Conservation (phyloP, 805 yeast species). For the Ogataea ganodermae region DNA sequence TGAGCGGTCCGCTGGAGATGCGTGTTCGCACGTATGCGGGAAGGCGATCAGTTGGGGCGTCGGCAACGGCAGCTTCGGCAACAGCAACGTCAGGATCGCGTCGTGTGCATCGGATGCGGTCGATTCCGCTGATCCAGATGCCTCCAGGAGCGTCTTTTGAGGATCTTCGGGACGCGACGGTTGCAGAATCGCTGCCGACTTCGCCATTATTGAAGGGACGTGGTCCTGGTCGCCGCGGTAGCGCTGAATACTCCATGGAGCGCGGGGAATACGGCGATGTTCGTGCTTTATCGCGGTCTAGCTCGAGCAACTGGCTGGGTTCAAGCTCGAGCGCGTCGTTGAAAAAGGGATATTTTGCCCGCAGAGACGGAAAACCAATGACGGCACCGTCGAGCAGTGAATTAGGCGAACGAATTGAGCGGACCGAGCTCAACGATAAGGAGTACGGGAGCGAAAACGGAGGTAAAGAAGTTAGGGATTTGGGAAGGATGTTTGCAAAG, state of each 20-base stretch:
- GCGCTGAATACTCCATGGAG: not conserved
- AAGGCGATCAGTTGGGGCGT: not conserved
- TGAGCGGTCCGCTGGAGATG: constrained; percentile 8
- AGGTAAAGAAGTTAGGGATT: too few species aligned
- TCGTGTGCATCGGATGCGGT: constrained; percentile 9
- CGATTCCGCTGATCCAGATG: constrained; percentile 10
- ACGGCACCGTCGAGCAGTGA: constrained; percentile 1
- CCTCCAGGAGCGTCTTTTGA: constrained; percentile 4
- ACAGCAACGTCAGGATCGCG: constrained; percentile 5
- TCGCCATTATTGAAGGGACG: constrained; percentile 11
- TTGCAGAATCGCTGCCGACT: constrained; percentile 12
- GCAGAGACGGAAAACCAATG: constrained; percentile 1
- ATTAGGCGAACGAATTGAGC: not conserved
- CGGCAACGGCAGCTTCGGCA: not conserved
- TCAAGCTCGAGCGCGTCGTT: not conserved
- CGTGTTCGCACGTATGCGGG: not conserved
- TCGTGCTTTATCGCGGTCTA: constrained; percentile 1
- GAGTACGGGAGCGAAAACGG: too few species aligned
- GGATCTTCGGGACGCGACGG: not conserved
- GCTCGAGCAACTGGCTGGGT: not conserved
- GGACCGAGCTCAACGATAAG: not conserved
- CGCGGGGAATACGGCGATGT: not conserved
- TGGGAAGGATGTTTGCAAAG: too few species aligned
- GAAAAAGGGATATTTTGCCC: not conserved
- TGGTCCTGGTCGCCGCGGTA: not conserved